These are phyloP conservation scores for Fusarium neocosmosporiellum DNA, from an alignment of 2,329 filamentous ascomycete species.

Conservation along the genomic window DNA sequence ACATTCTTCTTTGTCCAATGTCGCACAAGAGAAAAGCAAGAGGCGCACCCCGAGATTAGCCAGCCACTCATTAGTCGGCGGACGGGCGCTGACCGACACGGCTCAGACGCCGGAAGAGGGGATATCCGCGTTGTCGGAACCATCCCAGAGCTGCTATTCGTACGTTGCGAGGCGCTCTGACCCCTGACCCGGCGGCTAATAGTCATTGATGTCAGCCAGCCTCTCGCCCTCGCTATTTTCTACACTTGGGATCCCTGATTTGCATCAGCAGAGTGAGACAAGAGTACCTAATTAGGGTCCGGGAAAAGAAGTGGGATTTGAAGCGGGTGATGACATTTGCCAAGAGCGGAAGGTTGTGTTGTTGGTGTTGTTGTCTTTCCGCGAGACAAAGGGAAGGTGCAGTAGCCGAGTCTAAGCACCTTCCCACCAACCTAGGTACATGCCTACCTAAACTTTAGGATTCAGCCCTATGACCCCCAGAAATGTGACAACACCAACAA, in stretches of 20 bases:
- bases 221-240: constrained; percentile 10
- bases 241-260: background rate
- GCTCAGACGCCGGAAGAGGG: constrained; percentile 6
- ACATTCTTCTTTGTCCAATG: constrained; percentile 17
- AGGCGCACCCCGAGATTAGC: background rate
- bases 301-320: background rate
- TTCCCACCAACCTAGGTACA: background rate
- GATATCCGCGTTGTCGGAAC: constrained; percentile 22
- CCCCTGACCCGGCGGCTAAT: background rate
- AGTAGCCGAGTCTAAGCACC: background rate
- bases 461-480: background rate
- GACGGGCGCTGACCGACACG: constrained; percentile 8
- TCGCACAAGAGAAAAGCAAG: background rate
- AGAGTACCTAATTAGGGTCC: background rate
- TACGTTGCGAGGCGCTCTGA: constrained; percentile 9
- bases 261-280: background rate
- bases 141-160: constrained; percentile 2
- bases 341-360: constrained; percentile 12
- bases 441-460: background rate
- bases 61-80: constrained; percentile 6
- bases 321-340: background rate
- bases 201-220: constrained; percentile 28
- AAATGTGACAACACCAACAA: background rate
- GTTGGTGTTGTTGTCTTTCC: background rate
- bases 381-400: background rate